A percentile compares a stretch with the other conserved stretches of the same genome.
phyloP scores from a whole-genome alignment of 495 filamentous ascomycete genomes.

The Ramalina peruviana region DNA sequence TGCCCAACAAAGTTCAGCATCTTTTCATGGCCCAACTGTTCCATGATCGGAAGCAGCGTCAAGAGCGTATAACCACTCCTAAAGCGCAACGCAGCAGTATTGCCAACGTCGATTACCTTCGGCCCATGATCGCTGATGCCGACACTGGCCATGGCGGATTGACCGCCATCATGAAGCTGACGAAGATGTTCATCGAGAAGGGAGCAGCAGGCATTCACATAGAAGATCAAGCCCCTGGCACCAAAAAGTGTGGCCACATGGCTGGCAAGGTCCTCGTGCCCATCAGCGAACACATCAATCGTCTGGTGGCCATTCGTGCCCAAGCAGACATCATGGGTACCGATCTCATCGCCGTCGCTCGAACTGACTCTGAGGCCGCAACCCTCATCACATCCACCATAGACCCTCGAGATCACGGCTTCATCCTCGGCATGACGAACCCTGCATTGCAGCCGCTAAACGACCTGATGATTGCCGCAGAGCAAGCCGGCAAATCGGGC shows the following conservation, averaged over 20 bases:
- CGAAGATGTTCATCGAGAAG: slow-evolving; percentile 92
- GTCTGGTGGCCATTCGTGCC: slow-evolving; percentile 87
- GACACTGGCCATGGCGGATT: slow-evolving; percentile 96
- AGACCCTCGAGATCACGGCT: slow-evolving; percentile 84
- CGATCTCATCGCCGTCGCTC: slow-evolving; percentile 79
- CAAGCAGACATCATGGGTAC: slow-evolving; percentile 98
- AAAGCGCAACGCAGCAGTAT: slow-evolving; percentile 57
- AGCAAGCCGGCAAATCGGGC: slow-evolving; percentile 69
- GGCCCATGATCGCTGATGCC: slow-evolving; percentile 92
- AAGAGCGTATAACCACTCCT: slow-evolving; percentile 76
- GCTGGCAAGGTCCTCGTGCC: slow-evolving; percentile 96
- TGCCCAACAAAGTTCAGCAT: slow-evolving; percentile 94
- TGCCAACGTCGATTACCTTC: slow-evolving; percentile 81
- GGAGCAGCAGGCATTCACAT: slow-evolving; percentile 97
- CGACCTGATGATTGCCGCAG: slow-evolving; percentile 82
- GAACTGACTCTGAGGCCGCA: slow-evolving; percentile 94
- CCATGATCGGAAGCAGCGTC: slow-evolving; percentile 97
- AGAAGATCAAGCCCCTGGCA: slow-evolving; percentile 94
- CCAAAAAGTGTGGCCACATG: slow-evolving; percentile 99
- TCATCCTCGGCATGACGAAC: slow-evolving; percentile 86
- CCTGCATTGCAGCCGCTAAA: slow-evolving; percentile 67
- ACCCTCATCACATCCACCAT: slow-evolving; percentile 96
- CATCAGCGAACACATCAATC: slow-evolving; percentile 96
- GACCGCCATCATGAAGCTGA: slow-evolving; percentile 97
- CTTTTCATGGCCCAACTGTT: slow-evolving; percentile 97